Base-by-base conservation (phyloP, 2,329 filamentous ascomycete genomes). In the Cadophora luteo-olivacea region DNA sequence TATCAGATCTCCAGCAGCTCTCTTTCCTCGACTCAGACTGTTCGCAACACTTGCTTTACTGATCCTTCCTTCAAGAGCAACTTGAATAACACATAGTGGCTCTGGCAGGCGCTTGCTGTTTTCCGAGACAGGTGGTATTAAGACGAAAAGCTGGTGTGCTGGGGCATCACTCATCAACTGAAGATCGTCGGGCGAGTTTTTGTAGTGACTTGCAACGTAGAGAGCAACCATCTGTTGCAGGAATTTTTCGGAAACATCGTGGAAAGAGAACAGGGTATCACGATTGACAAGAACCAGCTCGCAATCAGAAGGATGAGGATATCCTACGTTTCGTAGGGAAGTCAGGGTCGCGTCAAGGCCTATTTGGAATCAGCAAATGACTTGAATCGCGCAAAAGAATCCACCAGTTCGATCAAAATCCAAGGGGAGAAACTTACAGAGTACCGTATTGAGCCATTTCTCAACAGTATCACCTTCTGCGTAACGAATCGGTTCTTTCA, bases 161-260 rank as follows among this genome's bases (percentile, higher is more conserved):
- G 96, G 96, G 0, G 96, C 96, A 80, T 99, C 96, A 70, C 93
- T 97, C 93, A 99, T 97, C 67, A 99, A 87, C 79, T 98, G 96
- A n/a, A 99, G 86, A 76, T 99, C 96, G 76, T 99, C 97, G 0
- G 96, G 96, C 0, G 94, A 93, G 81, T 99, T 99, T 81, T 98
- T 98, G 85, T 99, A 97, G 80, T 97, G 94, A 74, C 93, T 97
- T 33, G 96, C 94, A 33, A 99, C 97, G 75, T 98, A 99, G 1
- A 99, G 87, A 0, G 94, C 94, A 81, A 99, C 95, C 93, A 99
- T 97, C 76, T 97, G 94, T 79, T 99, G 96, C 66, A 99, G 82
- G 82, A 99, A 98, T 77, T 94, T 96, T 79, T 99, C 96, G 2
- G 96, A 97, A 24, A 98, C 93, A 2, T 94, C 93, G 76, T 99